phyloP scores from a whole-genome alignment of 73 alveolate species.

The Paraurostyla sp. region DNA sequence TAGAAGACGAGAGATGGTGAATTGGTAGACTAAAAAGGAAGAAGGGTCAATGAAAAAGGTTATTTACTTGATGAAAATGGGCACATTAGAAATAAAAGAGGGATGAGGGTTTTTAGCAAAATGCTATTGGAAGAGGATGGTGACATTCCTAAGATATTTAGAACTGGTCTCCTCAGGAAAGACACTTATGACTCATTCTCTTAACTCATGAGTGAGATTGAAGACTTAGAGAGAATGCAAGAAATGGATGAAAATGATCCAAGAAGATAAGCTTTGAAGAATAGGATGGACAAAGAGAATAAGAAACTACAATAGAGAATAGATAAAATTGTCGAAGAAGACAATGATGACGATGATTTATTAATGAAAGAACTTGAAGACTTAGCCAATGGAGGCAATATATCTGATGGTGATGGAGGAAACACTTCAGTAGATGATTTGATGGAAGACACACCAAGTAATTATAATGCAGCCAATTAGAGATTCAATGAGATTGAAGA shows the following conservation, averaged over 20 bases:
- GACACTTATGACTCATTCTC: slow-evolving; percentile 51
- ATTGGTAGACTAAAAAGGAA: slow-evolving; percentile 55
- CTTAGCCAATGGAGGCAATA: slow-evolving; percentile 12
- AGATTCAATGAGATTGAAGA: slow-evolving; percentile 41
- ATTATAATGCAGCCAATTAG: slow-evolving; percentile 51
- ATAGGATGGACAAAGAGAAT: not conserved
- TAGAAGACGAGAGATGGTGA: slow-evolving; percentile 44
- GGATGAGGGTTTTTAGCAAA: slow-evolving; percentile 42
- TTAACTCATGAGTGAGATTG: slow-evolving; percentile 59
- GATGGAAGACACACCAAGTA: slow-evolving; percentile 74
- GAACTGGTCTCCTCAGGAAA: slow-evolving; percentile 69
- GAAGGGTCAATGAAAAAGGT: slow-evolving; percentile 71
- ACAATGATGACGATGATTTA: slow-evolving; percentile 23
- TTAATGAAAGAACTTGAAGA: slow-evolving; percentile 20
- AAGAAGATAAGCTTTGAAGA: slow-evolving; percentile 1
- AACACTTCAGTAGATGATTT: slow-evolving; percentile 63
- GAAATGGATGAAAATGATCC: slow-evolving; percentile 12
- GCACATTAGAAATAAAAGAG: slow-evolving; percentile 59
- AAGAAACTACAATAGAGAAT: not conserved
- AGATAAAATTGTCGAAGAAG: slow-evolving; percentile 51
- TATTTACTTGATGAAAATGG: slow-evolving; percentile 67
- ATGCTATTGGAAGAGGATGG: slow-evolving; percentile 69
- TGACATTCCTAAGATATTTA: slow-evolving; percentile 69
- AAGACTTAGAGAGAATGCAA: slow-evolving; percentile 35
- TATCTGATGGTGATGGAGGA: slow-evolving; percentile 21